Evolutionary conservation across 139 green algal species (phyloP), one percentile per base, ranked within the genome.

Genomic region (Edaphochlamys debaryana): DNA sequence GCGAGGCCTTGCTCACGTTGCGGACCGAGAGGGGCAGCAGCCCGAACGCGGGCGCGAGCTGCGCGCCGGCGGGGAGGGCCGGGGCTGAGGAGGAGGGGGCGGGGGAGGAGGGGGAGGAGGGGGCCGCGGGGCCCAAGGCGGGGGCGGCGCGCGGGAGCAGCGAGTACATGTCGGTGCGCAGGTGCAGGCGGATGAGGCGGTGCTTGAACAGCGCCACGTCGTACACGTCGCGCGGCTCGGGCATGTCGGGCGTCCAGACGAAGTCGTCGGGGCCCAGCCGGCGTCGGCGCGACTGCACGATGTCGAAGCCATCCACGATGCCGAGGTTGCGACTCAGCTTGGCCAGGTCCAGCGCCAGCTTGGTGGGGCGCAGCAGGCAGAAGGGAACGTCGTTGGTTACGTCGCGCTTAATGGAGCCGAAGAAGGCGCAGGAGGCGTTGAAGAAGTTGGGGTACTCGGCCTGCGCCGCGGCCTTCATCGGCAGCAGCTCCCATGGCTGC

Each of bases 381-480:
- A 80, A 70, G 1, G 85, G 85, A 13, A 62, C 19, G 11, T 50
- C 52, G 37, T 77, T 81, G 58, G 58, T 37, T 2, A 86, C n/a
- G 36, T 89, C 85, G 9, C 85, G 78, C 13, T 79, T 69, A 0
- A 89, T 63, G 27, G 58, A 74, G 50, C 78, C 85, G 63, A 89
- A 86, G 64, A 89, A 86, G 5, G 34, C 41, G 69, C 85, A 89
- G 40, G 69, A 83, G 50, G 63, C 38, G 69, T 83, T 86, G 71
- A 89, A 89, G 62, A 89, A 84, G 52, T 89, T 89, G 30, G 85
- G 85, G 71, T 89, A 89, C 41, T 86, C 58, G 29, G 56, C 37
- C 66, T 83, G 78, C 37, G 70, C 79, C n/a, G 79, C 85, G 6
- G 71, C 71, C 79, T 89, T 89, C 79, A 89, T 86, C 0, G 85